phyloP scores from a whole-genome alignment of 768 basidiomycete genomes.

The Suillus plorans region DNA sequence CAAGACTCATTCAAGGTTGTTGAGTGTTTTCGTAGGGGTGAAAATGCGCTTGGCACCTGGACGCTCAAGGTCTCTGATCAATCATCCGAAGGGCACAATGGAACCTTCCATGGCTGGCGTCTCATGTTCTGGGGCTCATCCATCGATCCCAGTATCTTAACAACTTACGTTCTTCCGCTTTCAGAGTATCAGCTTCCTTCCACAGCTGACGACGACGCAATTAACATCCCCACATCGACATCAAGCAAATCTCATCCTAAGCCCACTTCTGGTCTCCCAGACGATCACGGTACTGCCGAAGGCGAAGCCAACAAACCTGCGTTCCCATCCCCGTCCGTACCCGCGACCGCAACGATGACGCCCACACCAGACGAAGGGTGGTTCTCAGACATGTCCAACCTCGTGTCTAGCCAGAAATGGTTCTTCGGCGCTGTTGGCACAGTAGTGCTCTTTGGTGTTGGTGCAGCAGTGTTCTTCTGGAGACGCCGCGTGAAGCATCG shows the following conservation, averaged over 20 bases:
- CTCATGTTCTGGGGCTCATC: constrained; percentile 91
- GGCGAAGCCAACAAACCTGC: constrained; percentile 83
- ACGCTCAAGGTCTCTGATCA: constrained; percentile 85
- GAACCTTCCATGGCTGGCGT: constrained; percentile 85
- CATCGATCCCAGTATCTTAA: constrained; percentile 67
- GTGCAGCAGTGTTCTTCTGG: constrained; percentile 77
- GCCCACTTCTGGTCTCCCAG: constrained; percentile 85
- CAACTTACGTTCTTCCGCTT: constrained; percentile 58
- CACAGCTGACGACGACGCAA: constrained; percentile 42
- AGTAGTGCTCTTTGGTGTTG: constrained; percentile 72
- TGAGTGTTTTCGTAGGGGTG: constrained; percentile 64
- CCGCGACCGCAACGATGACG: constrained; percentile 38
- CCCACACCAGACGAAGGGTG: constrained; percentile 79
- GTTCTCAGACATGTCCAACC: constrained; percentile 75
- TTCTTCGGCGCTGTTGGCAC: constrained; percentile 84
- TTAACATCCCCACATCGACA: constrained; percentile 38
- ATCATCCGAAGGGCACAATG: constrained; percentile 53
- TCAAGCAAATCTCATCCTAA: constrained; percentile 70
- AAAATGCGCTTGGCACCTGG: constrained; percentile 90
- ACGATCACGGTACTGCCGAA: constrained; percentile 75
- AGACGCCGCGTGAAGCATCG: constrained; percentile 49
- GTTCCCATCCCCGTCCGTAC: constrained; percentile 43
- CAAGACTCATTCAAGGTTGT: constrained; percentile 3
- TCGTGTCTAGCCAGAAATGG: constrained; percentile 82
- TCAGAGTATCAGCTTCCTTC: constrained; percentile 50